These are phyloP conservation scores for Teunomyces pallodes DNA, from an alignment of 805 yeast species.

Conservation along the genomic window DNA sequence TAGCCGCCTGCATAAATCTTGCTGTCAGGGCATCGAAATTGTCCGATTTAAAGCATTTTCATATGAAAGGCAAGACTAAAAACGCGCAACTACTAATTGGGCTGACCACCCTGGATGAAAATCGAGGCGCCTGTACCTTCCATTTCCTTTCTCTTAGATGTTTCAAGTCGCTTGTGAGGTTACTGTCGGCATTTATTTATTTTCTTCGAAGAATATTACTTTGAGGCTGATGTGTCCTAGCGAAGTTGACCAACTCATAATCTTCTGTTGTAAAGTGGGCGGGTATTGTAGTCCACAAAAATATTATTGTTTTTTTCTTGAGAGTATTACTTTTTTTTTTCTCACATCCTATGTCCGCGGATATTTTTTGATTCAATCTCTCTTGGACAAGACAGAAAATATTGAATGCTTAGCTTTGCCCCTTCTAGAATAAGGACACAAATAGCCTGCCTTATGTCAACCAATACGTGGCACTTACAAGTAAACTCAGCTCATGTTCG, in stretches of 20 bases:
- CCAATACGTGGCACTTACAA: not conserved
- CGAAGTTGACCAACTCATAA: not conserved
- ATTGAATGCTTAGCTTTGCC: not conserved
- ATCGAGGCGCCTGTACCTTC: not conserved
- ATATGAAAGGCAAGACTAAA: not conserved
- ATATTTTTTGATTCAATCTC: not conserved
- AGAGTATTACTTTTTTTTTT: not conserved
- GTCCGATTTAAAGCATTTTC: slow-evolving; percentile 1
- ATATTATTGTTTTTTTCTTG: not conserved
- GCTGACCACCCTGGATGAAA: not conserved
- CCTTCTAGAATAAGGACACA: not conserved
- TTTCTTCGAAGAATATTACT: not conserved
- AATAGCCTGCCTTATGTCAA: not conserved
- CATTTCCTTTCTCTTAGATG: not conserved
- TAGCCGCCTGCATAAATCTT: slow-evolving; percentile 1
- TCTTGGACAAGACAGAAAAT: not conserved
- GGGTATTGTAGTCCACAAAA: not conserved
- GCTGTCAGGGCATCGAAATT: slow-evolving; percentile 2
- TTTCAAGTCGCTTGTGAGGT: not conserved
- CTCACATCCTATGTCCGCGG: not conserved
- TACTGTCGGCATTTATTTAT: not conserved
- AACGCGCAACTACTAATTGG: not conserved
- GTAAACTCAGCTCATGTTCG: not conserved
- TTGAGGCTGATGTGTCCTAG: not conserved
- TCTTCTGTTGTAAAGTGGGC: not conserved